These are phyloP conservation scores for Hygrocybe punicea DNA, from an alignment of 768 basidiomycete genomes.

Conservation along the genomic window DNA sequence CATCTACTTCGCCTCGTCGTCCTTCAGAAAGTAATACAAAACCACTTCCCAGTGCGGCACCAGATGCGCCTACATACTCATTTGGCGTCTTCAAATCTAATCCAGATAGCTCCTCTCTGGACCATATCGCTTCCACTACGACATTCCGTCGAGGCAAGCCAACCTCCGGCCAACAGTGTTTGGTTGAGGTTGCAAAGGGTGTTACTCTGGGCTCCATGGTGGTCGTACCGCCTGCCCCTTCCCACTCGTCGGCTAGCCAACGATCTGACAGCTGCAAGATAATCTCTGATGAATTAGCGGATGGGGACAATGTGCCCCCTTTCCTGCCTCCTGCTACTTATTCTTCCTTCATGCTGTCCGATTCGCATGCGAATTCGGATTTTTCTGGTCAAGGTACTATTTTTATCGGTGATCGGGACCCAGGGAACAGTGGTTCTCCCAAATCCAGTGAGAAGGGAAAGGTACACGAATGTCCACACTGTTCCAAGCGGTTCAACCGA, in stretches of 20 bases:
- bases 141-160: slow-evolving; percentile 33
- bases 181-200: slow-evolving; percentile 31
- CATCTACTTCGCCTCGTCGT: not conserved
- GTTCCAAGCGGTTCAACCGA: slow-evolving; percentile 63
- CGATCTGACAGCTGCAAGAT: not conserved
- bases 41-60: not conserved
- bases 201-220: slow-evolving; percentile 20
- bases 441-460: slow-evolving; percentile 33
- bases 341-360: slow-evolving; percentile 25
- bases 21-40: not conserved
- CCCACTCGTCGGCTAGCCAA: not conserved
- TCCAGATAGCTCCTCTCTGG: slow-evolving; percentile 39
- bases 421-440: slow-evolving; percentile 20
- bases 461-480: slow-evolving; percentile 51
- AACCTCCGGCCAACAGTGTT: not conserved
- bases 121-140: slow-evolving; percentile 44
- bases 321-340: slow-evolving; percentile 20
- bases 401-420: slow-evolving; percentile 23
- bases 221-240: slow-evolving; percentile 24
- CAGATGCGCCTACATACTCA: slow-evolving; percentile 23
- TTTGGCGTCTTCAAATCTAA: slow-evolving; percentile 47
- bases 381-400: not conserved
- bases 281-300: not conserved
- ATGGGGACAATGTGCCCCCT: not conserved
- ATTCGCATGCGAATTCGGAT: not conserved